Percentiles rank a stretch among this genome's conserved stretches.
phyloP scores from a whole-genome alignment of 768 basidiomycete species.

The Psilocybe azurescens region DNA sequence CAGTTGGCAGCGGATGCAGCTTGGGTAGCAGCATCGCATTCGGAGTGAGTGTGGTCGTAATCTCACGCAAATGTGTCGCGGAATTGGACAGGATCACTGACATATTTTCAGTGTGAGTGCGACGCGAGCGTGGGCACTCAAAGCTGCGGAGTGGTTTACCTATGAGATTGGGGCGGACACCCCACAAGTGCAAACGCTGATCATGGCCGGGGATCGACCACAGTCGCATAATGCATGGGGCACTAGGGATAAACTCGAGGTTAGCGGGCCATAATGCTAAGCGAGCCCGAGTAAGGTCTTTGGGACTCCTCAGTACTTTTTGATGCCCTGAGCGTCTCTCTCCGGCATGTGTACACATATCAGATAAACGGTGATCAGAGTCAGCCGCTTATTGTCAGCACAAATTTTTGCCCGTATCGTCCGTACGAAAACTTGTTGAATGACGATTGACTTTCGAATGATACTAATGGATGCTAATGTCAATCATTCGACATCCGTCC shows the following conservation, averaged over 20 bases:
- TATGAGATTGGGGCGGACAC: conserved; percentile 63
- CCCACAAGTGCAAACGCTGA: conserved; percentile 48
- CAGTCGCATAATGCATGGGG: conserved; percentile 55
- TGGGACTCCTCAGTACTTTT: neutral
- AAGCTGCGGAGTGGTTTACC: conserved; percentile 58
- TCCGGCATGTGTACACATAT: neutral
- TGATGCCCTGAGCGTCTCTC: neutral
- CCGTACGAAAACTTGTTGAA: neutral
- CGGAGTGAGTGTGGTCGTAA: conserved; percentile 51
- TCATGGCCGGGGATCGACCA: conserved; percentile 37
- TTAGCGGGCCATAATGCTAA: conserved; percentile 37
- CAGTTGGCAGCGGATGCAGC: conserved; percentile 64
- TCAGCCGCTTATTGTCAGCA: conserved; percentile 8
- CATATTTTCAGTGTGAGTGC: conserved; percentile 45
- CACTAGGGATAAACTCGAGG: conserved; percentile 36
- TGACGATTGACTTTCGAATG: neutral
- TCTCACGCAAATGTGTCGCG: neutral
- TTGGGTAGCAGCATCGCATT: conserved; percentile 65
- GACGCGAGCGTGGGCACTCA: conserved; percentile 52
- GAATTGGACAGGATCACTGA: conserved; percentile 1
- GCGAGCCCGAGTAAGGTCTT: conserved; percentile 2
- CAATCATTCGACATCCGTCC: conserved; percentile 1
- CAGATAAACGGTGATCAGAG: neutral
- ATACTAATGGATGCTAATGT: neutral
- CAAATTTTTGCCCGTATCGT: too few species aligned